A percentile compares a stretch with the other conserved stretches of the same genome.
These are phyloP conservation scores for Syzygium grande DNA, from an alignment of 345 rosid genomes.

Conservation along the genomic window DNA sequence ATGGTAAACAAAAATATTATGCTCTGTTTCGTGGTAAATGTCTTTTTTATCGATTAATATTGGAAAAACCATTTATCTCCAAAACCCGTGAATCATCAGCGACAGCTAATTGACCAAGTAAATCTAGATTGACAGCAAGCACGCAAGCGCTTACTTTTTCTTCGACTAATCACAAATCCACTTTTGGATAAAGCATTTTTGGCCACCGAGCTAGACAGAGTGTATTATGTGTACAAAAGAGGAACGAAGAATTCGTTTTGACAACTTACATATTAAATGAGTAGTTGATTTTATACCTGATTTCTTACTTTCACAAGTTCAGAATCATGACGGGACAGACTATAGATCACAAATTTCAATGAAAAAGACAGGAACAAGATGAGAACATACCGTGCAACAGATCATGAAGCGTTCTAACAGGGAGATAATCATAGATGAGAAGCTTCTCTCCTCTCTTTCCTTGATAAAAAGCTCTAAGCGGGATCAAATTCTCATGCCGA, in stretches of 20 bases:
- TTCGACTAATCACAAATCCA: background rate
- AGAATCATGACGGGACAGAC: background rate
- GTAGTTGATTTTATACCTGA: background rate
- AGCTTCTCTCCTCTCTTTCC: conserved; percentile 98
- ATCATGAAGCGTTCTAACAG: conserved; percentile 72
- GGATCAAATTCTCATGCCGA: conserved; percentile 86
- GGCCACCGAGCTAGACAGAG: background rate
- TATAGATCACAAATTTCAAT: background rate
- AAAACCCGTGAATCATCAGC: background rate
- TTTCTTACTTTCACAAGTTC: background rate
- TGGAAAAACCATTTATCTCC: background rate
- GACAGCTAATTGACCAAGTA: background rate
- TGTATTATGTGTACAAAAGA: background rate
- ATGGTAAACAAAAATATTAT: background rate
- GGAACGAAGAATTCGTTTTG: background rate
- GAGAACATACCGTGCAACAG: conserved; percentile 67
- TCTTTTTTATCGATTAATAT: background rate
- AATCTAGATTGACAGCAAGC: background rate
- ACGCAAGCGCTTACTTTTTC: background rate
- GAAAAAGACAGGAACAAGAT: background rate
- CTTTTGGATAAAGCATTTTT: background rate
- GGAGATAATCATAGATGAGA: conserved; percentile 90
- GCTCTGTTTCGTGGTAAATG: background rate
- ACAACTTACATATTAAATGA: background rate
- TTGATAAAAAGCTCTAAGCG: conserved; percentile 92